phyloP scores from a whole-genome alignment of 345 rosid genomes.

The Arabis hirsuta region DNA sequence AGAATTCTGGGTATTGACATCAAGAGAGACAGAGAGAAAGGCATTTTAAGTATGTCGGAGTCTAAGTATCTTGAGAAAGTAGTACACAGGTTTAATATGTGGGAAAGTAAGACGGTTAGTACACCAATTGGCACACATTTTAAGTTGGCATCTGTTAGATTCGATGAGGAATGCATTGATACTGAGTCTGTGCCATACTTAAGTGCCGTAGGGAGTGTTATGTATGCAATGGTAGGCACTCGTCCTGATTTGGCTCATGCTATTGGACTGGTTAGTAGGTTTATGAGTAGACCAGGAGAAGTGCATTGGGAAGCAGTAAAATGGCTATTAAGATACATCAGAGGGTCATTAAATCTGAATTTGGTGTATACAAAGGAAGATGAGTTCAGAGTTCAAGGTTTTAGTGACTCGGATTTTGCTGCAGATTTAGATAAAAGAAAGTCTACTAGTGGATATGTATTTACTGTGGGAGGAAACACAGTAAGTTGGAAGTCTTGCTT shows the following conservation, averaged over 20 bases:
- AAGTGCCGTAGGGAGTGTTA: not conserved
- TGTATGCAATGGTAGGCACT: not conserved
- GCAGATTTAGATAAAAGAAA: not conserved
- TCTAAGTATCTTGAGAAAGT: too few relatives aligned
- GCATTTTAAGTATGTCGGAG: too few relatives aligned
- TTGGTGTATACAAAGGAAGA: not conserved
- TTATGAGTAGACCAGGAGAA: not conserved
- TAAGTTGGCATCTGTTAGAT: too few relatives aligned
- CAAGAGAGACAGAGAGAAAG: too few relatives aligned
- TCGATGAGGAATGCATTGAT: too few relatives aligned
- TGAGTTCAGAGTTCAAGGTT: too few relatives aligned
- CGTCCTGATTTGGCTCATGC: not conserved
- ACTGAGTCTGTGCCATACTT: not conserved
- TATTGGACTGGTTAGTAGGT: not conserved
- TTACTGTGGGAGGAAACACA: not conserved
- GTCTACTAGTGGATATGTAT: not conserved
- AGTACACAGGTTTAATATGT: too few relatives aligned
- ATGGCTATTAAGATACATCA: not conserved
- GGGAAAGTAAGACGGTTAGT: too few relatives aligned
- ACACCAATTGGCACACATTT: too few relatives aligned
- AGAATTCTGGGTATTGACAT: too few relatives aligned
- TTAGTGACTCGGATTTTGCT: too few relatives aligned
- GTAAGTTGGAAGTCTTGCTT: not conserved
- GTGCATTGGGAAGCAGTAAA: not conserved
- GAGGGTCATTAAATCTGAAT: not conserved